Base-by-base conservation (phyloP, 2,329 filamentous ascomycete genomes). In the Arthrobotrys megalospora region DNA sequence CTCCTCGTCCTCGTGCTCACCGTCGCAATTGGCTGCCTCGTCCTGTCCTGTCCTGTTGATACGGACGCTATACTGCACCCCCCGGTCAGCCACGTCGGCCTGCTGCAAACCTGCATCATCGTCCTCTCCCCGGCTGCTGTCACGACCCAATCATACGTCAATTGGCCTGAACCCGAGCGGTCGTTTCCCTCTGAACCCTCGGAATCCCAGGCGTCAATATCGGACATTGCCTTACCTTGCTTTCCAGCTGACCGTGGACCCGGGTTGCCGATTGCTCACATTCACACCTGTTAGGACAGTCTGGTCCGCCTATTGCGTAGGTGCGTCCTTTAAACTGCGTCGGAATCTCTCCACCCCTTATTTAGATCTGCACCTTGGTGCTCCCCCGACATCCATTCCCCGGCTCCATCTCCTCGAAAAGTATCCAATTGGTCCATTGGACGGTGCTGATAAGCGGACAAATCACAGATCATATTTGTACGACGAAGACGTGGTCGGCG, bases 31-130 rank as follows among this genome's bases (percentile, higher is more conserved):
- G 45, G 19, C 58, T 71, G 32, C 68, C 14, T 58, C 34, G 24
- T 28, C 24, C 24, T 28, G 24, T n/a, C 16, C 53, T 64, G 64
- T 38, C 48, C 48, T 55, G 24, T 52, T 41, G 32, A 47, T 19
- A 55, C 48, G 50, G 63, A 41, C 66, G 45, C 11, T 48, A 43
- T 58, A 32, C 52, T 6, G 21, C 14, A 58, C 50, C 24, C 41
- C 34, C 53, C 55, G 43, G 55, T 50, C 68, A 64, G 75, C 75
- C 75, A 78, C 75, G 75, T 78, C 75, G 67, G 60, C 75, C 50
- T 67, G 67, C 75, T 63, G 48, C 60, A 43, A 65, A 60, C 67
- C 67, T 71, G 72, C 71, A 68, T 66, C 58, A 70, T 50, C 60
- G 47, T 65, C 60, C 12, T 19, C 48, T 60, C 62, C 43, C 65